Conservation (phyloP, 495 filamentous ascomycete species). For the Aspergillus incahuasiensis region DNA sequence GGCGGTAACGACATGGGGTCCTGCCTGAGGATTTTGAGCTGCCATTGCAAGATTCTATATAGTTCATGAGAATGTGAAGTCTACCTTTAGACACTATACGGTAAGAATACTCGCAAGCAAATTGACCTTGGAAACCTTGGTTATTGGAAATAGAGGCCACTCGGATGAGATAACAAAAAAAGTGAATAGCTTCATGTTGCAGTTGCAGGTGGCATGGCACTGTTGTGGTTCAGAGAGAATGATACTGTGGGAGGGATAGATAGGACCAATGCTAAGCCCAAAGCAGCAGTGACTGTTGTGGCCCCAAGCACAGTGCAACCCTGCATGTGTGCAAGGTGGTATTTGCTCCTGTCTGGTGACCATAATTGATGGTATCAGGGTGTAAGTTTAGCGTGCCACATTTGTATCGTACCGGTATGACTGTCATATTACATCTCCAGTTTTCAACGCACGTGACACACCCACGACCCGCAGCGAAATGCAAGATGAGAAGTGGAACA, state of each 20-base stretch:
- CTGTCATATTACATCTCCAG: neutral
- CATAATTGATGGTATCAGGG: too few relatives aligned
- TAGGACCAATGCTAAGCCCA: neutral
- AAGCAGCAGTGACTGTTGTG: conserved; percentile 9
- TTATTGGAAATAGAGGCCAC: neutral
- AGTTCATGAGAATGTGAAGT: neutral
- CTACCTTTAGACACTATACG: too few relatives aligned
- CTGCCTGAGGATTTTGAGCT: neutral
- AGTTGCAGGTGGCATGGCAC: neutral
- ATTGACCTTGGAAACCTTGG: neutral
- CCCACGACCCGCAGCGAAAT: too few relatives aligned
- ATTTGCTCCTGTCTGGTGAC: neutral
- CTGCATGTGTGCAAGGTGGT: neutral
- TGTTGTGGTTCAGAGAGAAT: neutral
- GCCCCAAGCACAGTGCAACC: conserved; percentile 10
- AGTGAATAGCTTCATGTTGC: conserved; percentile 9
- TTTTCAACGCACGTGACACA: too few relatives aligned
- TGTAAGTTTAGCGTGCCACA: neutral
- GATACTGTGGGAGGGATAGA: neutral
- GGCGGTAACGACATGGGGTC: neutral
- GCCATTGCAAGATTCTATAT: neutral
- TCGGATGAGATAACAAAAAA: neutral
- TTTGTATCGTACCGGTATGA: conserved; percentile 17
- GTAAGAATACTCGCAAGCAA: neutral
- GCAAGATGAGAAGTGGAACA: too few relatives aligned